Evolutionary conservation across 2,329 filamentous ascomycete genomes (phyloP), one percentile per base, ranked within the genome.

Genomic region (Colletotrichum sp.): DNA sequence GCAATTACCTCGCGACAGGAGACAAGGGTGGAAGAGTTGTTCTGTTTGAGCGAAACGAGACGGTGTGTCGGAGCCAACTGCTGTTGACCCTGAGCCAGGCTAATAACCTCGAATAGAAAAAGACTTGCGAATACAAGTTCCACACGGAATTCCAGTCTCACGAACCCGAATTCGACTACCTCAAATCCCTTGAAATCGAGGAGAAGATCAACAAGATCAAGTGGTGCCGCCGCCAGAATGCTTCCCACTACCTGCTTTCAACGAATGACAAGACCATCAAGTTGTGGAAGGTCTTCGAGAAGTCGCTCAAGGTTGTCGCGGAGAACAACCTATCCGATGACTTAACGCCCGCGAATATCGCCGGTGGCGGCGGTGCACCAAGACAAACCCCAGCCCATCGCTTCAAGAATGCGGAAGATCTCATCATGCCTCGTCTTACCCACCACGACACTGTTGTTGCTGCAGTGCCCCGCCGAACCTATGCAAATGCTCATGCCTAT

Each of bases 191-290:
- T 80, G 97, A 99, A 87, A 99, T 99, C 83, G 97, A 99, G 90
- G 97, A 99, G 87, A 99, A 99, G 89, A 99, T 99, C 91, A 99
- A 99, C 91, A 99, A 99, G 90, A 99, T 99, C 88, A 99, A 98
- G 87, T 99, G 97, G 97, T 99, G 97, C 86, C 93, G 94, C 83
- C 94, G 97, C 87, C 96, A 98, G 87, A 99, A 99, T 89, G 95
- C 96, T 77, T 98, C 97, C 71, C 97, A 99, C 88, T 99, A 98
- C 86, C 92, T 99, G 68, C 92, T 99, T 73, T 98, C 97, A 58
- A 99, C 97, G 81, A 99, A 99, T 84, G 97, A 99, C 89, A 99
- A 99, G 90, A 99, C 97, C 56, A 99, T 99, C 91, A 99, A 99
- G 89, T 90, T 99, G 80, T 99, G 97, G 97, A 99, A 99, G 86